phyloP scores from a whole-genome alignment of 2,329 filamentous ascomycete species.

The Nothophoma quercina region DNA sequence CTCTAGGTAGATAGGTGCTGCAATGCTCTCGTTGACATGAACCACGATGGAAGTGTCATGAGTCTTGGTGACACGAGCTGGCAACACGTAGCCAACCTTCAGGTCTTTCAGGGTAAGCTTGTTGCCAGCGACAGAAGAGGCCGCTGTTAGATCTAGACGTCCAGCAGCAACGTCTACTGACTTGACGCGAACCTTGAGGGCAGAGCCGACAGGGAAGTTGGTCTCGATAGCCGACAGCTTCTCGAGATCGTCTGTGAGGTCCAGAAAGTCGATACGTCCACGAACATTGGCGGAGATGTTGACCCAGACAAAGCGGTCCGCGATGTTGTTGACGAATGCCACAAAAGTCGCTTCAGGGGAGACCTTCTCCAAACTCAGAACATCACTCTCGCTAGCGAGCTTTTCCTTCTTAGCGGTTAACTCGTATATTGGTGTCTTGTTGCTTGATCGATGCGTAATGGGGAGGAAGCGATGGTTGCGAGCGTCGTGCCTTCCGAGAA shows the following conservation, averaged over 20 bases:
- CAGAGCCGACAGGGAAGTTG: slow-evolving; percentile 90
- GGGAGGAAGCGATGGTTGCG: slow-evolving; percentile 90
- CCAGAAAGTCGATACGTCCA: slow-evolving; percentile 81
- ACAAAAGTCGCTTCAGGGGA: slow-evolving; percentile 74
- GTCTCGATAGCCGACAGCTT: slow-evolving; percentile 76
- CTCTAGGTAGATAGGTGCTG: slow-evolving; percentile 80
- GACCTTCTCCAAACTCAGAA: slow-evolving; percentile 76
- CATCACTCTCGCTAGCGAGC: slow-evolving; percentile 62
- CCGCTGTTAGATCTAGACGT: slow-evolving; percentile 83
- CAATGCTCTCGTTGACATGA: slow-evolving; percentile 80
- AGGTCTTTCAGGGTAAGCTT: slow-evolving; percentile 74
- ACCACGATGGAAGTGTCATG: slow-evolving; percentile 85
- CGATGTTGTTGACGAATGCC: slow-evolving; percentile 91
- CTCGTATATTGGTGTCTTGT: slow-evolving; percentile 78
- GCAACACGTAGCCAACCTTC: slow-evolving; percentile 79
- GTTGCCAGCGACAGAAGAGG: slow-evolving; percentile 64
- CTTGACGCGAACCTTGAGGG: slow-evolving; percentile 80
- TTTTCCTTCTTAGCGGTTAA: slow-evolving; percentile 78
- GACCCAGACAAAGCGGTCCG: slow-evolving; percentile 83
- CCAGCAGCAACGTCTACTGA: slow-evolving; percentile 75
- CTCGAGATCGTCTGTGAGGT: slow-evolving; percentile 86
- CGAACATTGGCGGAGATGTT: slow-evolving; percentile 88
- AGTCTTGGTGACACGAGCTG: slow-evolving; percentile 84
- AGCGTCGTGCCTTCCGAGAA: slow-evolving; percentile 88
- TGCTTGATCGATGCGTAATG: slow-evolving; percentile 82